These are phyloP conservation scores for Chlamydomonas reinhardtii DNA, from an alignment of 163 green algal genomes.

Conservation along the genomic window DNA sequence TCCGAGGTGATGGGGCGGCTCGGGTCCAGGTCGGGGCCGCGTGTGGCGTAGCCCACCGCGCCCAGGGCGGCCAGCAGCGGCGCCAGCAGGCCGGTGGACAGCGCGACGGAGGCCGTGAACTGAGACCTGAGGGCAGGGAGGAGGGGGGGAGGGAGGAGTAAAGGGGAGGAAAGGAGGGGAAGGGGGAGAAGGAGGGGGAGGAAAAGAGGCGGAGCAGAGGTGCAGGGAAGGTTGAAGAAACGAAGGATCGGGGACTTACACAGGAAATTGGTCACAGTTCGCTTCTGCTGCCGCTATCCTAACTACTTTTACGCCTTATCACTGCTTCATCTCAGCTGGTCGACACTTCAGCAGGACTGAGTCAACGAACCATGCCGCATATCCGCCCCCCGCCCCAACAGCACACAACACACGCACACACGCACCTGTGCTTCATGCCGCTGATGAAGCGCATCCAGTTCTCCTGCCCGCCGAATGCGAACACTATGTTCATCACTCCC, in stretches of 20 bases:
- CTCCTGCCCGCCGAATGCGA: constrained; percentile 43
- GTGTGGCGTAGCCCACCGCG: constrained; percentile 48
- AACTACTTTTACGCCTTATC: no score
- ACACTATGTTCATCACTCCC: constrained; percentile 39
- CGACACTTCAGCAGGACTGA: no score
- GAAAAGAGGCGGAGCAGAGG: not conserved
- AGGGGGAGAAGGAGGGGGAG: not conserved
- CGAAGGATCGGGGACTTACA: no score
- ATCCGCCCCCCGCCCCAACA: no score
- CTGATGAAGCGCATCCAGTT: constrained; percentile 41
- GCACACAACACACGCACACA: not conserved
- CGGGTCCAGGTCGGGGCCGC: constrained; percentile 45
- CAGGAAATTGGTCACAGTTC: no score
- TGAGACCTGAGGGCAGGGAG: not conserved
- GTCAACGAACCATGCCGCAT: no score
- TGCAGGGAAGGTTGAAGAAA: no score
- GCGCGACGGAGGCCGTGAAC: constrained; percentile 13
- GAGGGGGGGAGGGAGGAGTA: not conserved
- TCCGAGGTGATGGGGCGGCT: constrained; percentile 55
- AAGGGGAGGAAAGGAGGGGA: not conserved
- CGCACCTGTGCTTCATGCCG: constrained; percentile 28
- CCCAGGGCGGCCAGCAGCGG: constrained; percentile 46
- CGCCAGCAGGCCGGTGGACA: constrained; percentile 24
- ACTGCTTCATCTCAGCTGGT: no score
- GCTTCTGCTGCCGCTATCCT: no score